Evolutionary conservation across 257 asterid genomes (phyloP), one percentile per base, ranked within the genome.

Genomic region (Solanum okadae): DNA sequence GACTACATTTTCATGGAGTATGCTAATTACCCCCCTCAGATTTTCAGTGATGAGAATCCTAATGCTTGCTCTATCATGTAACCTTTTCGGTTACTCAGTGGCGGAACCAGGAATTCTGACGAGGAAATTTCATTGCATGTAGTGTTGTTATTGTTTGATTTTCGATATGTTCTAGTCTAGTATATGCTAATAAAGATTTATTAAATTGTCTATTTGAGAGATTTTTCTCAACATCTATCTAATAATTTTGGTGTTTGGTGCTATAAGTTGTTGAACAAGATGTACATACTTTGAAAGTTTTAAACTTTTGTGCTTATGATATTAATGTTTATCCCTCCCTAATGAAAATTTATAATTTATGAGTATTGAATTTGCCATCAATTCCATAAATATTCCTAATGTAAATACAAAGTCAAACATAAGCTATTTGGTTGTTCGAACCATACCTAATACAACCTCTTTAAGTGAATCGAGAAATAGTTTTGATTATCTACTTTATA

Each of bases 21-120:
- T 31, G 87, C 95, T 52, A 29, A 49, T 82, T 92, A 94, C 81
- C 93, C 98, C 4, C 96, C 96, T 90, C 98, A 95, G 86, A 49
- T 95, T n/a, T 96, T 96, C 93, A 96, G 99, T 49, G 99, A 96
- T 71, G 99, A 96, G 87, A 96, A 96, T 83, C 98, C 99, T 2
- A 88, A 96, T 86, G 99, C 99, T 84, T 96, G 98, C 90, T 86
- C 87, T 83, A 82, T 96, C 73, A 95, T 96, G 98, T 96, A 90
- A 93, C 85, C 38, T 4, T 79, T 79, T 44, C 38, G 85, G 65
- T 79, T 44, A 44, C 68, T 44, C 68, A 9, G 11, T 79, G 67
- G 27, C 27, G 3, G 10, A 79, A 52, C 1, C 11, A 27, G 67
- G 0, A 79, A 8, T 16, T 27, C 38, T n/a, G 35, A 77, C 52